Percentiles rank a stretch among this genome's conserved stretches.
These are phyloP conservation scores for Didymella glomerata DNA, from an alignment of 2,329 filamentous ascomycete genomes.

Conservation along the genomic window DNA sequence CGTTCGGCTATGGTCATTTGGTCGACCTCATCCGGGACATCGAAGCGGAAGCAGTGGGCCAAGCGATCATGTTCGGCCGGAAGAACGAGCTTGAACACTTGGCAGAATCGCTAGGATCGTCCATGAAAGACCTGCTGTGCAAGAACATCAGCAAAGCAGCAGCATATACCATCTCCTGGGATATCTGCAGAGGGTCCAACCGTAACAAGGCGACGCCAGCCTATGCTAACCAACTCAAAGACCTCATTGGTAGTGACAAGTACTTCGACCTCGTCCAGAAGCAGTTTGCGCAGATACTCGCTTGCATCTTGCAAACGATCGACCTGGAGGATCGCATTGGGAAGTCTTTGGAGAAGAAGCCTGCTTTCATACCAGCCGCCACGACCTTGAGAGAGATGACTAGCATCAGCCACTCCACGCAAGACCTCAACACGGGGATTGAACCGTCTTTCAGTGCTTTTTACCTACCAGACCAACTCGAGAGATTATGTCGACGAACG, in stretches of 20 bases:
- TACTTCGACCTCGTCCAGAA: conserved; percentile 71
- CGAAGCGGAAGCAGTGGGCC: conserved; percentile 78
- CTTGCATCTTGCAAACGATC: conserved; percentile 77
- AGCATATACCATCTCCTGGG: conserved; percentile 84
- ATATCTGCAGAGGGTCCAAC: conserved; percentile 61
- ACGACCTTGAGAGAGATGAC: conserved; percentile 75
- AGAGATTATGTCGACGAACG: conserved; percentile 78
- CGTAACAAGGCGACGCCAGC: conserved; percentile 57
- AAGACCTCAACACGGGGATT: conserved; percentile 75
- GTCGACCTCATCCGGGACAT: conserved; percentile 73
- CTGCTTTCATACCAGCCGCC: conserved; percentile 66
- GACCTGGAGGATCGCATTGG: conserved; percentile 43
- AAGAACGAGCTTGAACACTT: conserved; percentile 69
- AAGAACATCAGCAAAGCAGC: conserved; percentile 78
- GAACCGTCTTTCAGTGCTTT: conserved; percentile 87
- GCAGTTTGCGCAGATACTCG: conserved; percentile 80
- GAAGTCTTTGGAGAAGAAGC: conserved; percentile 65
- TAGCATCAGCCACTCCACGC: conserved; percentile 69
- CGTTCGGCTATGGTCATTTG: conserved; percentile 80
- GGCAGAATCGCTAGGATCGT: conserved; percentile 55
- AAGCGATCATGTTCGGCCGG: conserved; percentile 83
- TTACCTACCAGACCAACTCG: conserved; percentile 76
- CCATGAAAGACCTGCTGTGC: conserved; percentile 54
- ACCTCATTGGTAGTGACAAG: conserved; percentile 70
- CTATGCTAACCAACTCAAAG: conserved; percentile 73